These are phyloP conservation scores for Citrus sp. DNA, from an alignment of 345 rosid genomes.

Conservation along the genomic window DNA sequence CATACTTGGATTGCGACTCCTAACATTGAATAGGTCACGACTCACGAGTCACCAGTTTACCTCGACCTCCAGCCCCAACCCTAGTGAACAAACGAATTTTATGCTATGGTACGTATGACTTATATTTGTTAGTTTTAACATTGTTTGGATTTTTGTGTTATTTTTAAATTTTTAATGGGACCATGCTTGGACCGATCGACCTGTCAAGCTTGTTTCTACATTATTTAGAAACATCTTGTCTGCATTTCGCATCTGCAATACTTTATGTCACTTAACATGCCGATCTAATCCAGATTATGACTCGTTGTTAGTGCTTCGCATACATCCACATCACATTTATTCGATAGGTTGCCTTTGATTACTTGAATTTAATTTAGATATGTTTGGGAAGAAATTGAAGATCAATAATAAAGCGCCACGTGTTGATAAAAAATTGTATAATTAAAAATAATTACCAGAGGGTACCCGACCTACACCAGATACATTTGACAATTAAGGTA, in stretches of 20 bases:
- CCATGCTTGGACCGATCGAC: constrained; percentile 4
- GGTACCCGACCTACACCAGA: no score
- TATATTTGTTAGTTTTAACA: neutral
- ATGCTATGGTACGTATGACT: neutral
- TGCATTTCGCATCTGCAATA: neutral
- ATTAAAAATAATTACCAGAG: no score
- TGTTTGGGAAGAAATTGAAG: no score
- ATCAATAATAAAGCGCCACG: no score
- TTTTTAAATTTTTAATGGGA: constrained; percentile 4
- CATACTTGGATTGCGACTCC: constrained; percentile 5
- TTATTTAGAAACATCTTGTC: neutral
- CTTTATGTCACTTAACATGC: constrained; percentile 22
- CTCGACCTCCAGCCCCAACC: neutral
- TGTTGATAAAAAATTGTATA: no score
- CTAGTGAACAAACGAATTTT: neutral
- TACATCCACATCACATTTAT: neutral
- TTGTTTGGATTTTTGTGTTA: neutral
- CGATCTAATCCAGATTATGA: neutral
- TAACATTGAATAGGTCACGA: constrained; percentile 9
- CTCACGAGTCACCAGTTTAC: neutral
- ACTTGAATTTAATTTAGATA: neutral
- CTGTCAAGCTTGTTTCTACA: neutral
- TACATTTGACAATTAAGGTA: no score
- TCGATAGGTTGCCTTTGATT: neutral
- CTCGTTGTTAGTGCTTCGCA: neutral